phyloP scores from a whole-genome alignment of 2,329 filamentous ascomycete genomes.

The Cercospora nicotianae region DNA sequence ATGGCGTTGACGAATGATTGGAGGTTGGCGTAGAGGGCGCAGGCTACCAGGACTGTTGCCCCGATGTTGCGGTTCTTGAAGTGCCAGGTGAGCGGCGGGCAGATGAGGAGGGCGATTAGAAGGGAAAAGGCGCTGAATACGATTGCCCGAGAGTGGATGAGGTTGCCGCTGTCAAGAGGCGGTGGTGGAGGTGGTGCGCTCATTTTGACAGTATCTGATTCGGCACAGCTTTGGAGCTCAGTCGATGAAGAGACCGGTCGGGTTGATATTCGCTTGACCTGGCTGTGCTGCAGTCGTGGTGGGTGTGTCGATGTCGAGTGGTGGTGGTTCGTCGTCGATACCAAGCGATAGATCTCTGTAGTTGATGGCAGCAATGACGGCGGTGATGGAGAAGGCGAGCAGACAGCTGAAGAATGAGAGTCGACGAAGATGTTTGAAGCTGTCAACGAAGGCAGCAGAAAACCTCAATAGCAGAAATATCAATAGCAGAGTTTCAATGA shows the following conservation, averaged over 20 bases:
- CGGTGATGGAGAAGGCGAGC: slow-evolving; percentile 18
- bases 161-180: not conserved
- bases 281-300: not conserved
- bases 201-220: not conserved
- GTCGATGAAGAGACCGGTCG: not conserved
- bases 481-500: slow-evolving; percentile 30
- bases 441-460: slow-evolving; percentile 3
- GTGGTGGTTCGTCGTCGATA: slow-evolving; percentile 23
- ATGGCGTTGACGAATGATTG: slow-evolving; percentile 61
- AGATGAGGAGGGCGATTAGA: slow-evolving; percentile 53
- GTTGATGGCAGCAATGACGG: slow-evolving; percentile 16
- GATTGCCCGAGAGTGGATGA: slow-evolving; percentile 35
- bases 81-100: slow-evolving; percentile 62
- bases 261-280: not conserved
- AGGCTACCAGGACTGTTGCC: slow-evolving; percentile 57
- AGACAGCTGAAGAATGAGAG: slow-evolving; percentile 18
- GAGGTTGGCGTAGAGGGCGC: slow-evolving; percentile 58
- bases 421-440: slow-evolving; percentile 18
- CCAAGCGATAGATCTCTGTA: slow-evolving; percentile 4
- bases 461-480: slow-evolving; percentile 26
- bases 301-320: slow-evolving; percentile 8
- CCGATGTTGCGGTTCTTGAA: slow-evolving; percentile 61
- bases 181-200: not conserved
- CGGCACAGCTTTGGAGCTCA: not conserved
- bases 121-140: slow-evolving; percentile 52